Evolutionary conservation across 495 filamentous ascomycete genomes (phyloP), one percentile per base, ranked within the genome.

Genomic region (Oleoguttula mirabilis): DNA sequence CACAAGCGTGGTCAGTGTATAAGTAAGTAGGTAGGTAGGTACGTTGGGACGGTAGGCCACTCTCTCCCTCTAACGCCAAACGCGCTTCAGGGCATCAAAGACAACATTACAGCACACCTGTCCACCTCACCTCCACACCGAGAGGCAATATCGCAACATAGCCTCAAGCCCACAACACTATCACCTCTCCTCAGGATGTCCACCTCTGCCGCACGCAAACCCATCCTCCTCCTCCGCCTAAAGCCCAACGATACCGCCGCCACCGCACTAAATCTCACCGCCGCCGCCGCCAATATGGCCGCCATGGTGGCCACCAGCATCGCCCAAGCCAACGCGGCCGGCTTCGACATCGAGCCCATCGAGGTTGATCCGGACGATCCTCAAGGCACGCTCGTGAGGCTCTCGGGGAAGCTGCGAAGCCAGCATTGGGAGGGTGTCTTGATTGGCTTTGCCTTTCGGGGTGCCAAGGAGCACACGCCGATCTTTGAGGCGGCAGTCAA

Each of bases 401-500:
- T 45, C 7, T 15, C 17, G 11, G 43, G 15, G 23, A 32, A 15
- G 23, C 43, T 47, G 36, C 10, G 16, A 28, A 21, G 30, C 14
- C 3, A 15, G 15, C 10, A 33, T n/a, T 47, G 25, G 23, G 35
- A 47, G 14, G 43, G 35, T n/a, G 3, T 47, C n/a, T 11, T 47
- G 43, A 24, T 47, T 22, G 36, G 35, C 10, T 47, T 10, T 14
- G 43, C 24, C n/a, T 2, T 47, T 7, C 8, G 43, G 6, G 43
- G 35, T 3, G 17, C 16, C 36, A 20, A 40, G 30, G 35, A 39
- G 23, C 17, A 39, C 14, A 47, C 43, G 43, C 23, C 35, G 15
- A 15, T 47, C 25, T 47, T 47, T 36, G 43, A 47, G 27, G 36
- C 11, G 24, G 42, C 25, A 1, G 22, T 45, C 3, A 47, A 39